These are phyloP conservation scores for Phytopythium cucurbitacearum DNA, from an alignment of 352 stramenopile genomes.

Conservation along the genomic window DNA sequence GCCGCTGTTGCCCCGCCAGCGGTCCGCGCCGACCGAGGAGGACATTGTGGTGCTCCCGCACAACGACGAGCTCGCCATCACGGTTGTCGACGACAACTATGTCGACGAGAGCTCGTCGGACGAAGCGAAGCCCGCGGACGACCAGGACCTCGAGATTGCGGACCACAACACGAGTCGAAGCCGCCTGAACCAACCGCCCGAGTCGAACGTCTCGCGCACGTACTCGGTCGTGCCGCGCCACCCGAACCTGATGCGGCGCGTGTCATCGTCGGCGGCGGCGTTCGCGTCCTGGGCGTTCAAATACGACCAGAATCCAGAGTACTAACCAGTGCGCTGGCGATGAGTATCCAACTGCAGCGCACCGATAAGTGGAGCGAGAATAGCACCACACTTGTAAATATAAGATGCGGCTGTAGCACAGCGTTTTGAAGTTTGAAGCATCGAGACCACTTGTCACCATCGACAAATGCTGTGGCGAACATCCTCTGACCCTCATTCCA, in stretches of 20 bases:
- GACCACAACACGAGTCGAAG: neutral
- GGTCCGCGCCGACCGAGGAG: slow-evolving; percentile 21
- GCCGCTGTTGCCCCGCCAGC: slow-evolving; percentile 22
- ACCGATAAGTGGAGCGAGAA: no score
- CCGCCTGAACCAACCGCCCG: neutral
- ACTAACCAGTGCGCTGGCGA: slow-evolving; percentile 10
- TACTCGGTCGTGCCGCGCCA: slow-evolving; percentile 25
- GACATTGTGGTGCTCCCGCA: slow-evolving; percentile 29
- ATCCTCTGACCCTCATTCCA: no score
- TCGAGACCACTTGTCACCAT: no score
- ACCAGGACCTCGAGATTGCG: slow-evolving; percentile 5
- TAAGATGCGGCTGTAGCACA: no score
- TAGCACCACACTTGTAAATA: no score
- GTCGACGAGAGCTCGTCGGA: slow-evolving; percentile 13
- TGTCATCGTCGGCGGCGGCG: slow-evolving; percentile 23
- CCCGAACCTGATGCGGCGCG: slow-evolving; percentile 18
- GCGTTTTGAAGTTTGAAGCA: no score
- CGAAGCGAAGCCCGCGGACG: slow-evolving; percentile 14
- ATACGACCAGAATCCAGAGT: slow-evolving; percentile 24
- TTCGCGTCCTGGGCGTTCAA: slow-evolving; percentile 29
- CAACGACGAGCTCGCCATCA: slow-evolving; percentile 9
- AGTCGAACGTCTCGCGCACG: slow-evolving; percentile 9
- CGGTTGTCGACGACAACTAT: slow-evolving; percentile 17
- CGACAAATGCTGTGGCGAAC: no score
- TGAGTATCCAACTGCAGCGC: neutral